Base-by-base conservation (phyloP, 345 rosid species). In the Turnera subulata region DNA sequence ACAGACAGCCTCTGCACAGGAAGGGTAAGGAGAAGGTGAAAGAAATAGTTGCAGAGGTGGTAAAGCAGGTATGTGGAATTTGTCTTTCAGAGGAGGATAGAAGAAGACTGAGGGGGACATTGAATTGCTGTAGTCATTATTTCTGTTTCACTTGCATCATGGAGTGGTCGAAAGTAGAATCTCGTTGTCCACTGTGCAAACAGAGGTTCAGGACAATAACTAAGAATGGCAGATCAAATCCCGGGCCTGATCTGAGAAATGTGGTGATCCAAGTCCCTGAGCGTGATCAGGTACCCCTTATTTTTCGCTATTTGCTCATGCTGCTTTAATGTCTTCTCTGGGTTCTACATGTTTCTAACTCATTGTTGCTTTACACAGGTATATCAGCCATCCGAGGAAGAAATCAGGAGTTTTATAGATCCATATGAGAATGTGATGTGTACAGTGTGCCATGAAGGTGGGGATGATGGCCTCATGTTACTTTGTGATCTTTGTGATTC, bases 111-210 rank as follows among this genome's bases (percentile, higher is more conserved):
- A 85, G 83, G 66, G 99, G 97, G 59, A 84, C 78, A 12, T 66
- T 94, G 45, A 67, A 88, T 76, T 90, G 95, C 61, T 94, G 99
- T 77, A 67, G 80, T 66, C 99, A 94, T 73, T 85, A 90, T 73
- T 94, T 94, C 73, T 94, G 99, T 68, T 94, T 90, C 73, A 73
- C 88, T 40, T 94, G 99, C 81, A 90, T 94, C 63, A 82, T 82
- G 89, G 96, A 82, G 65, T 94, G 99, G 99, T 88, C 99, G 0
- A 90, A 85, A 69, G 95, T 94, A 56, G 99, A 94, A 74, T 85
- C 99, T 46, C 96, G 97, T 55, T 94, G 99, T 63, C 99, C 99
- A 13, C 58, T 82, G 61, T 94, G 99, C 81, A 94, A 94, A 70
- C 90, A 88, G 73, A 83, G 99, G 74, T 94, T 94, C 59, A 71